Percentiles rank a stretch among this genome's conserved stretches.
phyloP scores from a whole-genome alignment of 495 filamentous ascomycete genomes.

The Apodospora peruviana region DNA sequence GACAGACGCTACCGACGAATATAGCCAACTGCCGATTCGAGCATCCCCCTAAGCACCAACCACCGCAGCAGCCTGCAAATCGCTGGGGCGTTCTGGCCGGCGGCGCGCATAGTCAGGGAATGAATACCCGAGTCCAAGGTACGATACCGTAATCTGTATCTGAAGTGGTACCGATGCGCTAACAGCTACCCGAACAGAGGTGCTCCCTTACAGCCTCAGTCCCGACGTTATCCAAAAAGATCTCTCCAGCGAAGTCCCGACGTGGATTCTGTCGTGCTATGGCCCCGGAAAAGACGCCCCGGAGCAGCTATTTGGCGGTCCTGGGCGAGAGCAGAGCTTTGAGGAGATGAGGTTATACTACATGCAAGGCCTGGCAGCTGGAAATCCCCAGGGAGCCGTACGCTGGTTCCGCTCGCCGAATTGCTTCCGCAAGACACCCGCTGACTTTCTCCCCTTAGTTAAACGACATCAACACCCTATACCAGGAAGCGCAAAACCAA shows the following conservation, averaged over 20 bases:
- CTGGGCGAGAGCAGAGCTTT: slow-evolving; percentile 71
- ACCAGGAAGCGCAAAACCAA: slow-evolving; percentile 58
- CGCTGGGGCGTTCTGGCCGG: slow-evolving; percentile 30
- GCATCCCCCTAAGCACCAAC: slow-evolving; percentile 28
- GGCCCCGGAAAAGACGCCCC: slow-evolving; percentile 67
- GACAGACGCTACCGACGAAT: too few relatives aligned
- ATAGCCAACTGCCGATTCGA: slow-evolving; percentile 44
- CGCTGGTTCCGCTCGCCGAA: too few relatives aligned
- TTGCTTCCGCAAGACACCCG: not conserved
- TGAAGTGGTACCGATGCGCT: not conserved
- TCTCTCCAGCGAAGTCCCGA: slow-evolving; percentile 61
- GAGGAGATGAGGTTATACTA: slow-evolving; percentile 74
- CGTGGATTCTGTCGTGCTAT: slow-evolving; percentile 82
- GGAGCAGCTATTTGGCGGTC: slow-evolving; percentile 73
- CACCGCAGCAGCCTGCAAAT: slow-evolving; percentile 22
- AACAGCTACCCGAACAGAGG: not conserved
- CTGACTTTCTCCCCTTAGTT: slow-evolving; percentile 27
- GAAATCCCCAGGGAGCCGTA: slow-evolving; percentile 60
- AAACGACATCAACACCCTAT: slow-evolving; percentile 56
- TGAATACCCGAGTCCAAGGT: too few relatives aligned
- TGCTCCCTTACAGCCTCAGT: slow-evolving; percentile 37
- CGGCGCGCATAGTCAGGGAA: too few relatives aligned
- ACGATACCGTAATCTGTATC: too few relatives aligned
- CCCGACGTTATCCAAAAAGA: slow-evolving; percentile 55
- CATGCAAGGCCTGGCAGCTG: slow-evolving; percentile 51